Conservation (phyloP, 169 alveolate species). For the Plasmodium blacklocki region DNA sequence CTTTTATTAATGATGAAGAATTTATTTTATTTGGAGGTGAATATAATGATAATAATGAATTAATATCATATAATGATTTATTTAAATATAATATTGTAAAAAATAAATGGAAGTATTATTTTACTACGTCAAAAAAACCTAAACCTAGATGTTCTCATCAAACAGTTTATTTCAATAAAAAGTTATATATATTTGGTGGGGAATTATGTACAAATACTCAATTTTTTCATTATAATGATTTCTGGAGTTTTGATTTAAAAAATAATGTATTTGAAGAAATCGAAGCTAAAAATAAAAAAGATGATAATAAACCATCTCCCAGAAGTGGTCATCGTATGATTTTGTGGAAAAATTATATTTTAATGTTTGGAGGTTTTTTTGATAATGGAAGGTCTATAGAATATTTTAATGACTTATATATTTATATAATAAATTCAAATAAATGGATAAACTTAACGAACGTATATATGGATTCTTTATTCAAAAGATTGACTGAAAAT, state of each 20-base stretch:
- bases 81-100: conserved; percentile 87
- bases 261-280: conserved; percentile 87
- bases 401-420: conserved; percentile 90
- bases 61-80: conserved; percentile 87
- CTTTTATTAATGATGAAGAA: conserved; percentile 81
- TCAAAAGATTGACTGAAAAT: conserved; percentile 77
- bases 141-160: conserved; percentile 94
- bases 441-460: conserved; percentile 78
- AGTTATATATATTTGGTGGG: conserved; percentile 92
- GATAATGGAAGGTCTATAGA: conserved; percentile 88
- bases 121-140: conserved; percentile 83
- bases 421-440: conserved; percentile 77
- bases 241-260: conserved; percentile 87
- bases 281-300: conserved; percentile 83
- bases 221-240: conserved; percentile 91
- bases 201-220: conserved; percentile 91
- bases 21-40: conserved; percentile 93
- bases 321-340: conserved; percentile 95
- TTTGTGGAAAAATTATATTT: conserved; percentile 89
- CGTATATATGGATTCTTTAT: conserved; percentile 77
- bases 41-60: conserved; percentile 88
- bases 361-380: conserved; percentile 93
- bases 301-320: conserved; percentile 85
- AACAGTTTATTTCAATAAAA: conserved; percentile 88
- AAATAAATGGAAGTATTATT: conserved; percentile 88